Evolutionary conservation across 148 eudicot genomes (phyloP).

Genomic region (Chenopodium quinoa): DNA sequence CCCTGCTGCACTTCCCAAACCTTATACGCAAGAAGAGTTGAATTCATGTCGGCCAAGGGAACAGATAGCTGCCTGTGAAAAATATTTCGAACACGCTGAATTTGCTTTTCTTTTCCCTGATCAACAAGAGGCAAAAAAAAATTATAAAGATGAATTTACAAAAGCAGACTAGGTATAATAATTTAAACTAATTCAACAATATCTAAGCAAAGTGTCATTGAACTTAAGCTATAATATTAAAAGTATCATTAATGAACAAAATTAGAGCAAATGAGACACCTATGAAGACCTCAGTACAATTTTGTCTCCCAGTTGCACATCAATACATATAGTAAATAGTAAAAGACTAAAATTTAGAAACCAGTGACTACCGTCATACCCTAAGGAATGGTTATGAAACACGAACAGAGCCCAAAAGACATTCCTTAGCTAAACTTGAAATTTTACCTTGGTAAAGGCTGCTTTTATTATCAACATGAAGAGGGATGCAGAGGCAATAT

Average conservation of each 20-base stretch:
- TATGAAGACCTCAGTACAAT: background rate
- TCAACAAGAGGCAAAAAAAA: constrained; percentile 16
- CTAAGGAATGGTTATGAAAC: background rate
- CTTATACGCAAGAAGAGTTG: constrained; percentile 64
- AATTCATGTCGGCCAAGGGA: constrained; percentile 52
- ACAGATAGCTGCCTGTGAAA: constrained; percentile 83
- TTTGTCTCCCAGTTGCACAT: background rate
- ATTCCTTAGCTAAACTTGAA: background rate
- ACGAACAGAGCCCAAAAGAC: background rate
- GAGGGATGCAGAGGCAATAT: background rate
- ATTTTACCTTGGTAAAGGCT: background rate
- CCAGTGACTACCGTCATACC: background rate
- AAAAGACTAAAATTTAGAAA: background rate
- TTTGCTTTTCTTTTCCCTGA: constrained; percentile 83
- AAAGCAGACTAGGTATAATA: background rate
- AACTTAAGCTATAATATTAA: background rate
- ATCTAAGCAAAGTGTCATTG: background rate
- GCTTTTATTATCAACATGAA: background rate
- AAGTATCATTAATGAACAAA: background rate
- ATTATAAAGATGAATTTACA: background rate
- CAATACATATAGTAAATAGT: background rate
- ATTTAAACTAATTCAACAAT: background rate
- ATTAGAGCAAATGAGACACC: too few species aligned
- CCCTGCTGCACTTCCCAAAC: constrained; percentile 85
- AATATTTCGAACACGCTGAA: constrained; percentile 70